Conservation (phyloP, 768 basidiomycete species). For the Auriscalpium vulgare region DNA sequence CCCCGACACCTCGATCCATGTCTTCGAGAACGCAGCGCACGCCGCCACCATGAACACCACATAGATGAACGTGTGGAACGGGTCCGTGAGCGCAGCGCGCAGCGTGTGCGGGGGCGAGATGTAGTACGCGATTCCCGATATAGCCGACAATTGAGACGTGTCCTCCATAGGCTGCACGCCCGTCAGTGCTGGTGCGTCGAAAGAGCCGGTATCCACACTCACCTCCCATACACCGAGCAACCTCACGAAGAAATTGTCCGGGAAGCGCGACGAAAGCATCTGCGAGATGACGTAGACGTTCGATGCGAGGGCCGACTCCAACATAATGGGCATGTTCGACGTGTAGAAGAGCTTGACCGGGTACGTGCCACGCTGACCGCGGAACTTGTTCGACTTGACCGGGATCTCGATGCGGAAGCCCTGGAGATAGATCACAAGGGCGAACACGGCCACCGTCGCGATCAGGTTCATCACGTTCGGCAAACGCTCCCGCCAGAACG, state of each 20-base stretch:
- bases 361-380: slow-evolving; percentile 93
- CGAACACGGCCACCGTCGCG: slow-evolving; percentile 87
- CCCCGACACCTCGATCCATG: slow-evolving; percentile 98
- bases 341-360: slow-evolving; percentile 99
- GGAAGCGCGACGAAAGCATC: slow-evolving; percentile 91
- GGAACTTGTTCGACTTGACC: slow-evolving; percentile 92
- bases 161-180: slow-evolving; percentile 80
- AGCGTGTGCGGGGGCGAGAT: slow-evolving; percentile 97
- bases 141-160: slow-evolving; percentile 83
- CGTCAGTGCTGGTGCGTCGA: neutral
- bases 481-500: slow-evolving; percentile 94
- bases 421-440: slow-evolving; percentile 94
- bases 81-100: slow-evolving; percentile 81
- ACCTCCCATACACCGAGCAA: slow-evolving; percentile 99
- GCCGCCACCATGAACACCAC: slow-evolving; percentile 89
- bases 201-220: slow-evolving; percentile 15
- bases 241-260: slow-evolving; percentile 80
- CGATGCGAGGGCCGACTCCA: slow-evolving; percentile 85
- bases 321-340: slow-evolving; percentile 99
- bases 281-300: slow-evolving; percentile 96
- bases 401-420: slow-evolving; percentile 99
- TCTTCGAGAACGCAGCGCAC: slow-evolving; percentile 97
- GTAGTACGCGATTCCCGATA: slow-evolving; percentile 92
- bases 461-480: slow-evolving; percentile 98
- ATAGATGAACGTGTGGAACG: slow-evolving; percentile 88